phyloP scores from a whole-genome alignment of 257 asterid species.

The Cruciata laevipes region DNA sequence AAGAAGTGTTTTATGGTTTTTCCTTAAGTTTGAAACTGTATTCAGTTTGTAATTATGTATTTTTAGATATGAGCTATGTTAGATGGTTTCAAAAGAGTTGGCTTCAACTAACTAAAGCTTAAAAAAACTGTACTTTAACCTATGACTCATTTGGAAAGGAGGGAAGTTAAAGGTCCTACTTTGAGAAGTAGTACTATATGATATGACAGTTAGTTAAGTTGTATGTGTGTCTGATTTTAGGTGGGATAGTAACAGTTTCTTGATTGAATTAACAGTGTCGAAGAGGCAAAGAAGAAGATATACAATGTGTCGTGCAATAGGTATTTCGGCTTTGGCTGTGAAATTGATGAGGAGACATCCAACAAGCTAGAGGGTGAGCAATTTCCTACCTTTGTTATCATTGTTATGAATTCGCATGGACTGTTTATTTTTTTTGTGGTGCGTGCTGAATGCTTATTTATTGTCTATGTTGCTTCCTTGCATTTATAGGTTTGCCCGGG shows the following conservation, averaged over 20 bases:
- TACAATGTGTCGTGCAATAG: slow-evolving; percentile 89
- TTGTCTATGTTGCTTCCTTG: not conserved
- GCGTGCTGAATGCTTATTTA: not conserved
- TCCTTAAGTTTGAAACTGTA: no score
- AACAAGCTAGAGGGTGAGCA: slow-evolving; percentile 90
- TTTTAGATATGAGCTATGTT: no score
- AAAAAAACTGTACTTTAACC: no score
- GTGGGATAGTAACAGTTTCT: not conserved
- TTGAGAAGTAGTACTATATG: not conserved
- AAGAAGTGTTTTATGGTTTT: no score
- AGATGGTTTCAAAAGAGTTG: no score
- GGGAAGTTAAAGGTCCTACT: no score
- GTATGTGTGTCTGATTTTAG: not conserved
- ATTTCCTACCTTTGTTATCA: not conserved
- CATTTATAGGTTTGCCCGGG: slow-evolving; percentile 69
- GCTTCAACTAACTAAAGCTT: no score
- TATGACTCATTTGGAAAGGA: no score
- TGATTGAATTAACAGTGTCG: slow-evolving; percentile 38
- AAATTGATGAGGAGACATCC: slow-evolving; percentile 91
- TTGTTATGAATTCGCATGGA: not conserved
- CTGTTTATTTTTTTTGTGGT: not conserved
- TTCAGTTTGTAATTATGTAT: no score
- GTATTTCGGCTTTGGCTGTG: slow-evolving; percentile 94
- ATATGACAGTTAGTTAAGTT: not conserved
- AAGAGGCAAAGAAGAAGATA: slow-evolving; percentile 88